phyloP scores from a whole-genome alignment of 2,329 filamentous ascomycete genomes.

The Sporothrix globosa region DNA sequence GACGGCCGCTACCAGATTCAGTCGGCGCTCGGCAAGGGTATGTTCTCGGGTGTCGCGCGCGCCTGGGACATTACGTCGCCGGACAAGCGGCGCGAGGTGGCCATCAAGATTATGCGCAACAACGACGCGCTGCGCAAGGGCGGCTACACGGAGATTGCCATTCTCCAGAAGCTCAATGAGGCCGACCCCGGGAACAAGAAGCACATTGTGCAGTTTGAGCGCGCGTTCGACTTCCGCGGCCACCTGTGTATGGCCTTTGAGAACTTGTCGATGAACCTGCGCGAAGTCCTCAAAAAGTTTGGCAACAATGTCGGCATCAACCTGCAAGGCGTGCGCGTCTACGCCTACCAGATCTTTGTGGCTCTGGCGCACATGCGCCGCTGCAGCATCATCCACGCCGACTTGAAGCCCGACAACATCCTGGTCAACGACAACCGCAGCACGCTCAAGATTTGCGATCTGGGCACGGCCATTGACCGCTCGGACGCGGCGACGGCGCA shows the following conservation, averaged over 20 bases:
- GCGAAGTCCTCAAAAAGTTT: slow-evolving; percentile 94
- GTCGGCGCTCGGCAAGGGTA: slow-evolving; percentile 84
- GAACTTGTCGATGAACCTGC: slow-evolving; percentile 87
- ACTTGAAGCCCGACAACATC: slow-evolving; percentile 97
- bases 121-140: slow-evolving; percentile 92
- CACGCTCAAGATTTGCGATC: slow-evolving; percentile 89
- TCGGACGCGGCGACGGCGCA: slow-evolving; percentile 72
- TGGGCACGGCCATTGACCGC: slow-evolving; percentile 92
- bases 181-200: slow-evolving; percentile 88
- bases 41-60: slow-evolving; percentile 95
- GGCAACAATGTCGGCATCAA: slow-evolving; percentile 94
- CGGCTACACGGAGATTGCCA: slow-evolving; percentile 91
- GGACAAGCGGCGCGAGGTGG: slow-evolving; percentile 71
- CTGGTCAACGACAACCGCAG: slow-evolving; percentile 84
- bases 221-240: slow-evolving; percentile 89
- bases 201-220: slow-evolving; percentile 85
- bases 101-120: slow-evolving; percentile 96
- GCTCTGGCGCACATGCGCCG: slow-evolving; percentile 85
- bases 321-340: slow-evolving; percentile 80
- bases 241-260: slow-evolving; percentile 98
- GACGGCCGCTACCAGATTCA: slow-evolving; percentile 89
- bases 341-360: slow-evolving; percentile 92
- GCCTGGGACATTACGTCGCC: slow-evolving; percentile 73
- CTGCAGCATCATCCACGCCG: slow-evolving; percentile 91
- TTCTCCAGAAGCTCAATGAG: slow-evolving; percentile 82